Conservation (phyloP, 73 alveolate species). For the Uronychia setigera region DNA sequence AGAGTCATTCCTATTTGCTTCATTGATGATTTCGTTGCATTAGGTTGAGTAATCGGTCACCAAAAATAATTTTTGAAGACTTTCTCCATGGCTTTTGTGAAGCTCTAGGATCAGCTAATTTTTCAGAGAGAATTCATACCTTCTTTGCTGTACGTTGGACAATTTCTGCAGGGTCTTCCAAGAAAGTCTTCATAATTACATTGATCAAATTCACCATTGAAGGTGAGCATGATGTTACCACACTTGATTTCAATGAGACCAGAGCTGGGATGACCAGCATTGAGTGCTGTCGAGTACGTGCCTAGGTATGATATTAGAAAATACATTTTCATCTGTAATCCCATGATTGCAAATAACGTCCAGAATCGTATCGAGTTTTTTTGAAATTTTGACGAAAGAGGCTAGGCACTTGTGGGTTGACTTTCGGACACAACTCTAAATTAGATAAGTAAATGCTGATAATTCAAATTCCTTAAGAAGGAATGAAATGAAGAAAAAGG, state of each 20-base stretch:
- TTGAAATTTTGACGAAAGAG: constrained; percentile 61
- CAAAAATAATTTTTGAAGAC: constrained; percentile 21
- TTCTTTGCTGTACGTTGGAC: constrained; percentile 61
- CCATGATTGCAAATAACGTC: constrained; percentile 34
- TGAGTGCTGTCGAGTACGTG: constrained; percentile 69
- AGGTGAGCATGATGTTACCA: constrained; percentile 7
- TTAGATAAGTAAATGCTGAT: too few relatives aligned
- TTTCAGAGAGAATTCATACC: not conserved
- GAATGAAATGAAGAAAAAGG: too few relatives aligned
- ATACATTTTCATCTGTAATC: constrained; percentile 5
- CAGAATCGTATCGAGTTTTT: constrained; percentile 50
- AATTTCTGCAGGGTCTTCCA: constrained; percentile 46
- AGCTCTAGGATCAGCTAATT: constrained; percentile 52
- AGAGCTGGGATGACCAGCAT: constrained; percentile 75
- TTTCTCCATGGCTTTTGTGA: constrained; percentile 39
- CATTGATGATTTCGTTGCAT: too few relatives aligned
- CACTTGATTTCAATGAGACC: constrained; percentile 40
- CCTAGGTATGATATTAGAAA: not conserved
- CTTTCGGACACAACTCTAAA: too few relatives aligned
- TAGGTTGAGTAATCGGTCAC: too few relatives aligned
- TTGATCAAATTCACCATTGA: constrained; percentile 26
- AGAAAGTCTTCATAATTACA: constrained; percentile 21
- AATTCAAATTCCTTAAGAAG: too few relatives aligned
- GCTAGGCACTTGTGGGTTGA: constrained; percentile 70
- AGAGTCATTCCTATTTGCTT: too few relatives aligned